Evolutionary conservation across 1,139 yeast species (phyloP).

Genomic region (Groenewaldozyma auringiensis): DNA sequence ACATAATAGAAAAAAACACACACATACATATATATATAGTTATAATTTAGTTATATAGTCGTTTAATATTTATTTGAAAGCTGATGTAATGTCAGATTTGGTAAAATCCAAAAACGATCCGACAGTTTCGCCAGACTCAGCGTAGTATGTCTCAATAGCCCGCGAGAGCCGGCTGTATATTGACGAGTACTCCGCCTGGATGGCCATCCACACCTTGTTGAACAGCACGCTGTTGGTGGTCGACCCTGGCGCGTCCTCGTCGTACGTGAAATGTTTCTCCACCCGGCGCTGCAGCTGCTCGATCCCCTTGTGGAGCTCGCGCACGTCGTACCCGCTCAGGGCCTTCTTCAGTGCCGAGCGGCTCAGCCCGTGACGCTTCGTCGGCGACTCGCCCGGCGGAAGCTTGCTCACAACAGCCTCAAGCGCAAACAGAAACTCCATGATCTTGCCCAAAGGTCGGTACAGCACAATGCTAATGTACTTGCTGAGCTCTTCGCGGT

Average conservation of each 20-base stretch:
- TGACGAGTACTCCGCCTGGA: conserved; percentile 44
- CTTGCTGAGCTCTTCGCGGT: conserved; percentile 39
- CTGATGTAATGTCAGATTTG: conserved; percentile 37
- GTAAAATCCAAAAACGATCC: conserved; percentile 33
- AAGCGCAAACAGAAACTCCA: conserved; percentile 59
- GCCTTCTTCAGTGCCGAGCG: conserved; percentile 52
- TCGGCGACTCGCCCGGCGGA: conserved; percentile 38
- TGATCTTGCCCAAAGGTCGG: conserved; percentile 55
- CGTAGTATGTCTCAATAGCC: conserved; percentile 39
- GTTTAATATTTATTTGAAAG: conserved; percentile 32
- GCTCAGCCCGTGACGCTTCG: conserved; percentile 58
- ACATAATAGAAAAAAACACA: not conserved
- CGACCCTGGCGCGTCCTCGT: conserved; percentile 26
- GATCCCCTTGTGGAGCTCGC: conserved; percentile 52
- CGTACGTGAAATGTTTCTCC: conserved; percentile 48
- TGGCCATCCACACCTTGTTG: conserved; percentile 46
- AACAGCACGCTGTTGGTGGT: conserved; percentile 36
- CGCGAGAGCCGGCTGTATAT: conserved; percentile 35
- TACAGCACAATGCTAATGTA: conserved; percentile 48
- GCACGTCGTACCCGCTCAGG: conserved; percentile 47
- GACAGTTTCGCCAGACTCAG: conserved; percentile 27
- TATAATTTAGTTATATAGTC: conserved; percentile 3
- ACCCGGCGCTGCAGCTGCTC: conserved; percentile 50
- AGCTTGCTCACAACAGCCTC: conserved; percentile 41
- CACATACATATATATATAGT: conserved; percentile 4